Base-by-base conservation (phyloP, 2,329 filamentous ascomycete genomes). In the Ascocoryne sarcoides region DNA sequence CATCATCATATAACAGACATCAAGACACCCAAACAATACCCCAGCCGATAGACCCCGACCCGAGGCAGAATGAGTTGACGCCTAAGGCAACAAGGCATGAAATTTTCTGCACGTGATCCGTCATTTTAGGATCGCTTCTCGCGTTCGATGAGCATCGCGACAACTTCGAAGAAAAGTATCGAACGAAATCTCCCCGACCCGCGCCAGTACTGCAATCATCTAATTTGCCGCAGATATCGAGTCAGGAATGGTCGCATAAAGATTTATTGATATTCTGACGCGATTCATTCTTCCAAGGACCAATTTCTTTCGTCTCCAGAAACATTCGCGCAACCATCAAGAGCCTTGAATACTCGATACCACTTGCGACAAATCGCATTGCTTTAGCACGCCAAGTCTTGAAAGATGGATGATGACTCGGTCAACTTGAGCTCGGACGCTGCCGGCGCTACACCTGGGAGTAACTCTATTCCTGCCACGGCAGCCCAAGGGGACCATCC, bases 401-500 rank as follows among this genome's bases (percentile, higher is more conserved):
- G n/a, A 37, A 64, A 58, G 39, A 81, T 81, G 76, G 76, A 80
- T 46, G 75, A 75, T 47, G 65, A 68, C 50, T 66, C 70, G 46
- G 62, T 68, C 53, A 73, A 63, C 50, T 77, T 74, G 53, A 75
- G 68, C 60, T 78, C 75, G 47, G 70, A 75, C 36, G 67, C 64
- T 50, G 72, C 71, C 55, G 71, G 65, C 53, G 68, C 67, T 49
- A 76, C 75, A 34, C 75, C 75, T 29, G 65, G 66, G 46, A 70
- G 67, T 57, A 79, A 76, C 55, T 67, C 70, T 10, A 69, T 72
- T n/a, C 33, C 63, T 75, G 34, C 67, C 75, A 44, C 74, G 78
- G 50, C 69, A 72, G 8, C 68, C 70, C 68, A 70, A 46, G 60
- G 62, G 16, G 69, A 75, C 20, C 48, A 58, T 29, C 48, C 47